phyloP scores from a whole-genome alignment of 2,329 filamentous ascomycete species.

The Diaporthe vaccinii region DNA sequence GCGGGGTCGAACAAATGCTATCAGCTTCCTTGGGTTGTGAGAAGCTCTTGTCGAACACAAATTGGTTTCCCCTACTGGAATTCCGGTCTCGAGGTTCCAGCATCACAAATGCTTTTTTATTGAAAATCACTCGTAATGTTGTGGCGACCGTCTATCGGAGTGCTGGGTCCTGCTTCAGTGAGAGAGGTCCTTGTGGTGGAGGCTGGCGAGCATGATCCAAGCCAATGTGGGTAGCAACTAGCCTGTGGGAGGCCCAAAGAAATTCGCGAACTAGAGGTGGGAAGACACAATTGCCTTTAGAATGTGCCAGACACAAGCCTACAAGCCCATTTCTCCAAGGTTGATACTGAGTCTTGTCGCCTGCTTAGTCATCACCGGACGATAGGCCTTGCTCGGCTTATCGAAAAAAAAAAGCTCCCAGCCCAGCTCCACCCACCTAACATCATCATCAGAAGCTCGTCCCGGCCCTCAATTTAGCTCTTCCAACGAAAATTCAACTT shows the following conservation, averaged over 20 bases:
- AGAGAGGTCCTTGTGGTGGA: background rate
- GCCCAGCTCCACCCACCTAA: conserved; percentile 8
- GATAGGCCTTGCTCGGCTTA: background rate
- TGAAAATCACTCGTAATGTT: background rate
- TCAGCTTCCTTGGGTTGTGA: too few relatives aligned
- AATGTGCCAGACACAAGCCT: background rate
- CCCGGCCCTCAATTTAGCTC: background rate
- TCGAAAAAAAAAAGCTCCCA: conserved; percentile 6
- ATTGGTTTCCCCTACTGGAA: background rate
- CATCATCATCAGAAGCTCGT: conserved; percentile 33
- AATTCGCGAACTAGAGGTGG: background rate
- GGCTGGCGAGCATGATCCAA: background rate
- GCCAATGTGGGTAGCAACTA: background rate
- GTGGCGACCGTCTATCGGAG: too few relatives aligned
- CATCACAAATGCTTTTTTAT: background rate
- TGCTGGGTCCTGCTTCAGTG: too few relatives aligned
- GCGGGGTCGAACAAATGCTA: background rate
- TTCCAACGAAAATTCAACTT: conserved; percentile 34
- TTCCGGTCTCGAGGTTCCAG: background rate
- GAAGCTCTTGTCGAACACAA: background rate
- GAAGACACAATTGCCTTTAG: background rate
- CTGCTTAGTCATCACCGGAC: conserved; percentile 16
- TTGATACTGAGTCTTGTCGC: background rate
- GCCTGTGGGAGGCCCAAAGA: background rate
- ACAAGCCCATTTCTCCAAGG: too few relatives aligned